A percentile compares a stretch with the other conserved stretches of the same genome.
Conservation (phyloP, 306 rosid genomes). For the Vachellia collinsii region DNA sequence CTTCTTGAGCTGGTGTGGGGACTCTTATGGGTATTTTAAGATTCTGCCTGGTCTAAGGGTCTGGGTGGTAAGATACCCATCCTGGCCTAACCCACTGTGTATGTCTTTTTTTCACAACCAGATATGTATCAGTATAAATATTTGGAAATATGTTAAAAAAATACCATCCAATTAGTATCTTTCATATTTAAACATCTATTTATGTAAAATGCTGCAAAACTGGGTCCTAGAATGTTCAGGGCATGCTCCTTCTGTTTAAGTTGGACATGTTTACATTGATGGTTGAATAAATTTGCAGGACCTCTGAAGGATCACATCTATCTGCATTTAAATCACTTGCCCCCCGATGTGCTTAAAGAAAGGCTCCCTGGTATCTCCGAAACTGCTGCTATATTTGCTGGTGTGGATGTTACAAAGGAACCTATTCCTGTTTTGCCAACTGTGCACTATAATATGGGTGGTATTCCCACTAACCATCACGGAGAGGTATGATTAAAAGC, state of each 20-base stretch:
- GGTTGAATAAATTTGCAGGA: conserved; percentile 59
- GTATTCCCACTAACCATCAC: conserved; percentile 86
- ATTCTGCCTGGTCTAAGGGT: not conserved
- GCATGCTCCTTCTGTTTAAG: conserved; percentile 4
- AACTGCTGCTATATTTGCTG: conserved; percentile 99
- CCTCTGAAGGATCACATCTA: conserved; percentile 97
- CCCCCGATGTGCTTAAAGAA: conserved; percentile 99
- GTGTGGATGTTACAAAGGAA: conserved; percentile 97
- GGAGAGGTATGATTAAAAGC: conserved; percentile 72
- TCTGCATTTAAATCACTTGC: conserved; percentile 97
- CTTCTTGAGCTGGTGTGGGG: not conserved
- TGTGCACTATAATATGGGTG: conserved; percentile 98
- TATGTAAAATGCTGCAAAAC: no score
- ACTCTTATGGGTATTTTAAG: not conserved
- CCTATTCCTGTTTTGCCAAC: conserved; percentile 99
- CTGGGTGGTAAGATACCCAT: not conserved
- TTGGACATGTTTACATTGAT: conserved; percentile 30
- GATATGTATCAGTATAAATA: no score
- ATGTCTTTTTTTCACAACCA: not conserved
- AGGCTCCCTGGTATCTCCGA: conserved; percentile 99
- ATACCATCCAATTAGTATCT: not conserved
- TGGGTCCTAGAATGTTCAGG: not conserved
- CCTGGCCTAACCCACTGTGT: not conserved
- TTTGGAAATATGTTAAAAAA: not conserved
- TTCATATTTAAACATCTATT: not conserved